Evolutionary conservation across 2,329 filamentous ascomycete genomes (phyloP).

Genomic region (Aspergillus viridinutans): DNA sequence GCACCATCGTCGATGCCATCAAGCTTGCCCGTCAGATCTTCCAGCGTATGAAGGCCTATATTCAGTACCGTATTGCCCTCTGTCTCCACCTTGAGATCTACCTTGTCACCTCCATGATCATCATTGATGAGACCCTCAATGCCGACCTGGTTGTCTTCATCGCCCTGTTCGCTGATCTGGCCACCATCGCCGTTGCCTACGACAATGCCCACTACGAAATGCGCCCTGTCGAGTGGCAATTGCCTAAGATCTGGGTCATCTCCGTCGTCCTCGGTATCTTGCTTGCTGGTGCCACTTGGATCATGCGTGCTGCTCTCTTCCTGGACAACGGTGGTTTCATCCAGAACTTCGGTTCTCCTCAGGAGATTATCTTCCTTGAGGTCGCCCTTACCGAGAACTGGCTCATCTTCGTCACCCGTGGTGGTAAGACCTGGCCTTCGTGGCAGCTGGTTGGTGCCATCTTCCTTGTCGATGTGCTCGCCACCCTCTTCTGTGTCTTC

Average conservation of each 20-base stretch:
- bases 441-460: slow-evolving; percentile 71
- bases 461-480: slow-evolving; percentile 65
- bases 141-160: slow-evolving; percentile 74
- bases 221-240: slow-evolving; percentile 73
- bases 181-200: slow-evolving; percentile 73
- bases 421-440: slow-evolving; percentile 68
- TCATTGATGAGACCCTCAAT: slow-evolving; percentile 71
- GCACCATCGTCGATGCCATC: slow-evolving; percentile 68
- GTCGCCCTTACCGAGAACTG: slow-evolving; percentile 92
- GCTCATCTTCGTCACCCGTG: slow-evolving; percentile 95
- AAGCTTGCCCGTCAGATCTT: slow-evolving; percentile 72
- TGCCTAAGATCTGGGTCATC: slow-evolving; percentile 78
- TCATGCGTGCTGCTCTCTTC: slow-evolving; percentile 67
- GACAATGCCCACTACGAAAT: slow-evolving; percentile 73
- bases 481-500: slow-evolving; percentile 71
- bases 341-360: slow-evolving; percentile 68
- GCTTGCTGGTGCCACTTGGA: slow-evolving; percentile 67
- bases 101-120: slow-evolving; percentile 72
- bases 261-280: slow-evolving; percentile 55
- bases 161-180: slow-evolving; percentile 73
- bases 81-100: slow-evolving; percentile 73
- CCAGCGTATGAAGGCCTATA: slow-evolving; percentile 74
- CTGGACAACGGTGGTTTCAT: slow-evolving; percentile 67
- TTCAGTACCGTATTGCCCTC: slow-evolving; percentile 72
- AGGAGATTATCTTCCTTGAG: slow-evolving; percentile 82